Conservation (phyloP, 1,284 basidiomycete genomes). For the Rhizoctonia solani region DNA sequence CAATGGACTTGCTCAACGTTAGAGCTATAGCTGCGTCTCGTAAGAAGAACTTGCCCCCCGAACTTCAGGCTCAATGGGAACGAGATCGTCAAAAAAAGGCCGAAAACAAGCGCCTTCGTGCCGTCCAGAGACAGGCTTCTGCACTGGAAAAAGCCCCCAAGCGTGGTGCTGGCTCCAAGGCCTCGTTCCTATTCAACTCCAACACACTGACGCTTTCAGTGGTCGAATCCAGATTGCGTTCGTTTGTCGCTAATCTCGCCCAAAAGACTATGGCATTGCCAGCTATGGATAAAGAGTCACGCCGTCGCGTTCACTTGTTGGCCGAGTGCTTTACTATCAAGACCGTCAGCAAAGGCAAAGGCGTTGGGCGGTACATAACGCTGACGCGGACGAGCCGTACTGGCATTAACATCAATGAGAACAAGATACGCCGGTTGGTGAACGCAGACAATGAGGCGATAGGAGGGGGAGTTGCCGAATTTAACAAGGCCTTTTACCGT, state of each 20-base stretch:
- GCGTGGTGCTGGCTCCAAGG: slow-evolving; percentile 32
- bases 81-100: slow-evolving; percentile 83
- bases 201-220: slow-evolving; percentile 39
- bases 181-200: slow-evolving; percentile 29
- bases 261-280: slow-evolving; percentile 66
- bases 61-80: slow-evolving; percentile 78
- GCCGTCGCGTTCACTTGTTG: slow-evolving; percentile 76
- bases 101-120: slow-evolving; percentile 68
- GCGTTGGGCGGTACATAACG: slow-evolving; percentile 64
- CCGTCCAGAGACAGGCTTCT: slow-evolving; percentile 52
- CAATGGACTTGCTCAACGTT: slow-evolving; percentile 39
- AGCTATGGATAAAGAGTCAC: slow-evolving; percentile 70
- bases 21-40: slow-evolving; percentile 19
- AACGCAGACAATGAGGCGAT: slow-evolving; percentile 46
- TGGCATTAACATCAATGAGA: slow-evolving; percentile 57
- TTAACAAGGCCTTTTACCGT: slow-evolving; percentile 42
- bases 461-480: slow-evolving; percentile 42
- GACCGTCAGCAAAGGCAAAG: slow-evolving; percentile 74
- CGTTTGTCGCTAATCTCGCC: slow-evolving; percentile 63
- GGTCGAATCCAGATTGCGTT: slow-evolving; percentile 68
- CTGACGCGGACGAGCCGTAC: slow-evolving; percentile 67
- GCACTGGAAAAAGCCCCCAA: slow-evolving; percentile 56
- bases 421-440: slow-evolving; percentile 54
- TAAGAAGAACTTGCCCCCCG: slow-evolving; percentile 63
- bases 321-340: slow-evolving; percentile 75